Evolutionary conservation across 2,329 filamentous ascomycete species (phyloP).

Genomic region (Ophiostoma sp.): DNA sequence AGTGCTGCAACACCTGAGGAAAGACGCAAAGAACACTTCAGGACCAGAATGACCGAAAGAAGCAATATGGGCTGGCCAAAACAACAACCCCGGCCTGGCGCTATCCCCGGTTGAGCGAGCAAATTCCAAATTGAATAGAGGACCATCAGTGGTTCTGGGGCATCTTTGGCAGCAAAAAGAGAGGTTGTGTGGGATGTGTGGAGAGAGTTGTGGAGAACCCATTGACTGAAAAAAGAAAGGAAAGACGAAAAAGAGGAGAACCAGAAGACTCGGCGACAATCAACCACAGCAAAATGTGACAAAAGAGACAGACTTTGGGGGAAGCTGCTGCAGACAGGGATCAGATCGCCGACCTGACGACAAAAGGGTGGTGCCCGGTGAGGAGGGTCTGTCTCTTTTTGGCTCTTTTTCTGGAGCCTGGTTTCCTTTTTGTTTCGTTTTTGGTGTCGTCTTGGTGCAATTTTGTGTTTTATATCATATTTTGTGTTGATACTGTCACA

Average conservation of each 20-base stretch:
- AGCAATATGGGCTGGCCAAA: constrained; percentile 18
- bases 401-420: neutral
- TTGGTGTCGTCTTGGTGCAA: neutral
- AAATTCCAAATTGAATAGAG: constrained; percentile 18
- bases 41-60: constrained; percentile 4
- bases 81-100: neutral
- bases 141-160: neutral
- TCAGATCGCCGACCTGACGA: constrained; percentile 22
- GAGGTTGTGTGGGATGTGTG: constrained; percentile 1
- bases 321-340: constrained; percentile 8
- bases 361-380: constrained; percentile 13
- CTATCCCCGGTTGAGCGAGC: neutral
- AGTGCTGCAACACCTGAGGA: neutral
- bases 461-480: constrained; percentile 1
- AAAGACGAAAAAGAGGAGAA: neutral
- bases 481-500: constrained; percentile 11
- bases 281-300: neutral
- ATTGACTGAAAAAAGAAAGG: neutral
- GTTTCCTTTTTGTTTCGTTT: neutral
- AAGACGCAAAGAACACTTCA: neutral
- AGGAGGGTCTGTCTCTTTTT: neutral
- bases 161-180: neutral
- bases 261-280: neutral
- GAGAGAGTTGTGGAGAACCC: neutral
- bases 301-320: neutral